phyloP scores from a whole-genome alignment of 257 asterid genomes.

The Henckelia pumila region DNA sequence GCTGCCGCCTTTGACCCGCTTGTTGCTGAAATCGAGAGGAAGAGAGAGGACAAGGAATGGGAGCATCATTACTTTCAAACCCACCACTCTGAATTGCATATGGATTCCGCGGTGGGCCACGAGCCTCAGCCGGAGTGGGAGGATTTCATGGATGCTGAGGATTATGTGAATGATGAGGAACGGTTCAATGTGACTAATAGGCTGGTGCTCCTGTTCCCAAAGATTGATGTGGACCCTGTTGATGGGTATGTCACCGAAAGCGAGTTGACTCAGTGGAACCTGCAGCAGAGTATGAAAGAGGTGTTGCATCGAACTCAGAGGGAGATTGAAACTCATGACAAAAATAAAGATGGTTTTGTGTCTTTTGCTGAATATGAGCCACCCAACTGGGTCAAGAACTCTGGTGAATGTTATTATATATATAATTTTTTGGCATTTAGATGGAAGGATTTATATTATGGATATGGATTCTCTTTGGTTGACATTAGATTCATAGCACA shows the following conservation, averaged over 20 bases:
- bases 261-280: constrained; percentile 82
- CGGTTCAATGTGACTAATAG: constrained; percentile 82
- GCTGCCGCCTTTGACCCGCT: constrained; percentile 72
- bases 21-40: constrained; percentile 76
- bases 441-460: background rate
- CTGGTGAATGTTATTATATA: constrained; percentile 45
- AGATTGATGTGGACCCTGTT: constrained; percentile 68
- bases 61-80: constrained; percentile 56
- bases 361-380: constrained; percentile 84
- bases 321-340: constrained; percentile 88
- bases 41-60: constrained; percentile 82
- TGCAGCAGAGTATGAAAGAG: constrained; percentile 69
- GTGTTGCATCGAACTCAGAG: constrained; percentile 82
- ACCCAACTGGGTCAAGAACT: constrained; percentile 67
- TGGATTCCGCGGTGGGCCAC: constrained; percentile 45
- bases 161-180: constrained; percentile 81
- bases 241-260: constrained; percentile 68
- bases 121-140: constrained; percentile 94
- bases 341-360: constrained; percentile 77
- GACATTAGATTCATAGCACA: background rate
- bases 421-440: constrained; percentile 1
- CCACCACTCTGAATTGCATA: constrained; percentile 43
- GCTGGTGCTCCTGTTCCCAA: constrained; percentile 72
- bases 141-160: constrained; percentile 88
- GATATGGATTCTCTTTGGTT: constrained; percentile 3